A percentile compares a stretch with the other conserved stretches of the same genome.
These are phyloP conservation scores for Exophiala phaeomuriformis DNA, from an alignment of 2,329 filamentous ascomycete genomes.

Conservation along the genomic window DNA sequence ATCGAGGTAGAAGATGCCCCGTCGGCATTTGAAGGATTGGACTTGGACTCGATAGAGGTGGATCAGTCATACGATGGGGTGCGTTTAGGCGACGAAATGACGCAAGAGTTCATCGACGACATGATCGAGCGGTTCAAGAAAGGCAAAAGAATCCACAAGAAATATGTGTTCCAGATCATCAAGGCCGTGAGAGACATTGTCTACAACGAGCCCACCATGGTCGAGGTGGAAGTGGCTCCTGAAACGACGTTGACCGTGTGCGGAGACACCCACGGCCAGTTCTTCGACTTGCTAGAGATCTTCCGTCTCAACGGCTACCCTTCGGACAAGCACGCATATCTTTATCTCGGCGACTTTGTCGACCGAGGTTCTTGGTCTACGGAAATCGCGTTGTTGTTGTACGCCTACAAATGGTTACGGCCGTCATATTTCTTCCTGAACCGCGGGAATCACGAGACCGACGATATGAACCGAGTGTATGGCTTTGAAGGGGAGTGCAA, in stretches of 20 bases:
- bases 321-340: conserved; percentile 77
- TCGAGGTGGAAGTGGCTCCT: conserved; percentile 74
- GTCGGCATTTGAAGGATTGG: conserved; percentile 82
- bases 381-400: conserved; percentile 89
- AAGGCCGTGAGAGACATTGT: conserved; percentile 82
- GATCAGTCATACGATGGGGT: conserved; percentile 82
- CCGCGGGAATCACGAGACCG: conserved; percentile 95
- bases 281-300: conserved; percentile 93
- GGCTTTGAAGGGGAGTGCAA: conserved; percentile 98
- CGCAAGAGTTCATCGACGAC: conserved; percentile 91
- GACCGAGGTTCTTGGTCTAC: conserved; percentile 96
- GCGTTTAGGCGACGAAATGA: conserved; percentile 73
- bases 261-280: conserved; percentile 96
- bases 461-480: conserved; percentile 98
- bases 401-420: conserved; percentile 93
- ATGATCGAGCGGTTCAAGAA: conserved; percentile 95
- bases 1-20: conserved; percentile 91
- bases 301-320: conserved; percentile 87
- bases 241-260: conserved; percentile 83
- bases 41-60: conserved; percentile 76
- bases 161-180: conserved; percentile 97
- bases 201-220: conserved; percentile 92
- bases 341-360: conserved; percentile 99
- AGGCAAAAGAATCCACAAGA: conserved; percentile 89
- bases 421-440: conserved; percentile 89